Evolutionary conservation across 2,329 filamentous ascomycete genomes (phyloP).

Genomic region (Aspergillus sp.): DNA sequence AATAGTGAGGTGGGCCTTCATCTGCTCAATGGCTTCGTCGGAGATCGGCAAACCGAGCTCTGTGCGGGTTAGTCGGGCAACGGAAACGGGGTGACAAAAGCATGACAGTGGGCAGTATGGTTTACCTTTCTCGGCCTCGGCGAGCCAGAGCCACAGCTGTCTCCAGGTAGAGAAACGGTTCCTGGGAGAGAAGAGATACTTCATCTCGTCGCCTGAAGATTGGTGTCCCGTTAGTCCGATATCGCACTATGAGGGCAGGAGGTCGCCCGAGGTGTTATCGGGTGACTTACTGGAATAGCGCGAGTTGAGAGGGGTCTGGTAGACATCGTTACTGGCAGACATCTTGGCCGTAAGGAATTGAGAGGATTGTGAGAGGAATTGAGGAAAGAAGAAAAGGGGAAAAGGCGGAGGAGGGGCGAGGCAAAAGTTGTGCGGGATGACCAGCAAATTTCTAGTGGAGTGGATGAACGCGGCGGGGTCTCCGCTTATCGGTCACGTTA

Average conservation of each 20-base stretch:
- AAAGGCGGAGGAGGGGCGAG: slow-evolving; percentile 11
- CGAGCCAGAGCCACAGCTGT: slow-evolving; percentile 81
- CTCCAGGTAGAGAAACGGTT: slow-evolving; percentile 78
- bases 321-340: slow-evolving; percentile 53
- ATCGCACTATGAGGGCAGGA: not conserved
- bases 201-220: slow-evolving; percentile 63
- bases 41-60: slow-evolving; percentile 77
- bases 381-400: slow-evolving; percentile 19
- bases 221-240: slow-evolving; percentile 19
- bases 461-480: slow-evolving; percentile 30
- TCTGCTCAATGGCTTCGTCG: slow-evolving; percentile 72
- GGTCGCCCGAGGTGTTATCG: not conserved
- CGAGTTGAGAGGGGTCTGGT: slow-evolving; percentile 69
- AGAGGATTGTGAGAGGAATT: slow-evolving; percentile 19
- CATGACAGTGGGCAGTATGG: slow-evolving; percentile 4
- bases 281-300: slow-evolving; percentile 66
- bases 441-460: slow-evolving; percentile 34
- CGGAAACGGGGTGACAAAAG: slow-evolving; percentile 3
- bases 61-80: slow-evolving; percentile 30
- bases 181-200: slow-evolving; percentile 75
- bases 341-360: slow-evolving; percentile 32
- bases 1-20: slow-evolving; percentile 72
- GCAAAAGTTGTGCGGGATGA: slow-evolving; percentile 25
- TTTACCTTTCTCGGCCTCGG: slow-evolving; percentile 69
- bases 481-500: slow-evolving; percentile 43